Evolutionary conservation across 164 flowering plant genomes (phyloP).

Genomic region (Santalum album): DNA sequence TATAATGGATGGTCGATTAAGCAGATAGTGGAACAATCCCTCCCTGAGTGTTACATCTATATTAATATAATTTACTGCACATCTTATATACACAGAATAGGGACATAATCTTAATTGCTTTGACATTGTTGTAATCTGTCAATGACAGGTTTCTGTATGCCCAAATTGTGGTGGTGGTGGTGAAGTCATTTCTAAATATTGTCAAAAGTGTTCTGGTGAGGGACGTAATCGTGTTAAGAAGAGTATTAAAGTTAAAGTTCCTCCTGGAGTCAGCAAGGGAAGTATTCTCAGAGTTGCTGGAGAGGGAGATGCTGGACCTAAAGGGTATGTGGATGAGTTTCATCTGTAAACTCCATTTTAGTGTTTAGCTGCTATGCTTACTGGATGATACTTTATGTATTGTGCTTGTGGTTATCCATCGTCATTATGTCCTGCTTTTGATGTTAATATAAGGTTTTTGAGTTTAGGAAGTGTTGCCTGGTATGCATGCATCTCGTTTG

Average conservation of each 20-base stretch:
- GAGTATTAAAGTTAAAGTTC: slow-evolving; percentile 87
- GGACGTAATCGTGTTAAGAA: slow-evolving; percentile 80
- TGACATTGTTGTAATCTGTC: not conserved
- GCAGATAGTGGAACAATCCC: too few relatives aligned
- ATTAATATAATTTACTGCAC: too few relatives aligned
- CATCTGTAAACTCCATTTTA: not conserved
- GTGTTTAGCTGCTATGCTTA: not conserved
- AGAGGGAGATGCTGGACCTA: slow-evolving; percentile 95
- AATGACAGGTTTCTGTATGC: slow-evolving; percentile 73
- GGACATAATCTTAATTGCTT: too few relatives aligned
- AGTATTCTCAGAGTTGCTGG: slow-evolving; percentile 87
- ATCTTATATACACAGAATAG: too few relatives aligned
- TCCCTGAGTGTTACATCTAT: too few relatives aligned
- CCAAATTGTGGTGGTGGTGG: slow-evolving; percentile 92
- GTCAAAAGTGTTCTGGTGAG: slow-evolving; percentile 85
- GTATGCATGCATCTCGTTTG: too few relatives aligned
- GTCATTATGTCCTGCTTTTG: not conserved
- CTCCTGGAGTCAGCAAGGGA: slow-evolving; percentile 92
- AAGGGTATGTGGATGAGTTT: slow-evolving; percentile 50
- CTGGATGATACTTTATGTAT: not conserved
- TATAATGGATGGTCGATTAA: too few relatives aligned
- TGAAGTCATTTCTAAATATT: slow-evolving; percentile 82
- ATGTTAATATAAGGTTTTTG: too few relatives aligned
- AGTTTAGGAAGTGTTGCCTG: too few relatives aligned
- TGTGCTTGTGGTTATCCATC: not conserved